Evolutionary conservation across 495 filamentous ascomycete genomes (phyloP), one percentile per base, ranked within the genome.

Genomic region (Cercophora scortea): DNA sequence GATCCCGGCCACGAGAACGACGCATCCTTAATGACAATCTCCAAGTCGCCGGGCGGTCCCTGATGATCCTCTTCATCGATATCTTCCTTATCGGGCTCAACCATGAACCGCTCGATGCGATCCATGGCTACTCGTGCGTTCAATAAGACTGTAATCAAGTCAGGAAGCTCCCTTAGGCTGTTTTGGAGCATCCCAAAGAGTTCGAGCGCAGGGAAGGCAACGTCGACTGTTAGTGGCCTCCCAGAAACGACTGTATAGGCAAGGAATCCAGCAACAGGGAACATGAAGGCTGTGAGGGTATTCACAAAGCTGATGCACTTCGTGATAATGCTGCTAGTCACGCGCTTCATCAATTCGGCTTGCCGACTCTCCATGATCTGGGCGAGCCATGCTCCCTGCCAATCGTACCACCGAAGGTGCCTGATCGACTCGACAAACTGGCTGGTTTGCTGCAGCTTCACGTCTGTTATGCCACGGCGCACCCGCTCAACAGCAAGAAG

Each of bases 381-480:
- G 13, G 66, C 72, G 19, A 91, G 79, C 89, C 89, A 94, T 45
- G 82, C 76, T 47, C 81, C 75, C 66, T 94, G 87, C 89, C 89
- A 94, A 34, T 83, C 87, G 61, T 94, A 91, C 84, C 86, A 94
- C 11, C 89, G 80, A 17, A 94, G 73, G 59, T 90, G 88, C n/a
- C 89, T 80, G 38, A 92, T 89, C 3, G 86, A 81, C 61, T 90
- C 87, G 42, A 92, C 83, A 51, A 90, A 88, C 63, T 94, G 87
- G 16, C 84, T 83, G 10, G 83, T 84, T 8, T 81, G 80, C 60
- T 91, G 85, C 9, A 90, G 76, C 54, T 87, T 83, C 13, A 61
- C 63, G 66, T 94, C 89, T 1, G 88, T 88, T 3, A 83, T 81
- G 0, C 70, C 62, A 62, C 88, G 75, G 11, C 85, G 86, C 3